phyloP scores from a whole-genome alignment of 73 alveolate species.

The Paraurostyla sp. region DNA sequence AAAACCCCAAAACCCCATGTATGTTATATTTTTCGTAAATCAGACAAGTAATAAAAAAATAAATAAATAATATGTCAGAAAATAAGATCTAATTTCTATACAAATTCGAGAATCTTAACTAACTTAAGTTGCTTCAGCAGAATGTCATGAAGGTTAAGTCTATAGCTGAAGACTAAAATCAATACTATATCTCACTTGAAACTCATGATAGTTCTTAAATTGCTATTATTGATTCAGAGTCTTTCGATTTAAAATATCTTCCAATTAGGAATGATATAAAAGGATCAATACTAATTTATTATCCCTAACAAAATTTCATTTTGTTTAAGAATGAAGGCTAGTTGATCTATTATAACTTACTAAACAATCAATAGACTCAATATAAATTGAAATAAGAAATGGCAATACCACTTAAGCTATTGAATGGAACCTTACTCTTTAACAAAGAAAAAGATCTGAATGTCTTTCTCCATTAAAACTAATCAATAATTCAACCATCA shows the following conservation, averaged over 20 bases:
- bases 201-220: no score
- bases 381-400: neutral
- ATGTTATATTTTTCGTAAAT: no score
- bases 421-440: neutral
- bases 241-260: no score
- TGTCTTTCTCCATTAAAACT: neutral
- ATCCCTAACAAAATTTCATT: neutral
- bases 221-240: no score
- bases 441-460: constrained; percentile 2
- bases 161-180: neutral
- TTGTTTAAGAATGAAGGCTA: neutral
- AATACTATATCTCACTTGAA: no score
- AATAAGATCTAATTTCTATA: no score
- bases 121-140: neutral
- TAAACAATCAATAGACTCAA: neutral
- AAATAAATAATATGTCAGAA: no score
- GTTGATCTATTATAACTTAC: neutral
- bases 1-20: no score
- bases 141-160: neutral
- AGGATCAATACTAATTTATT: neutral
- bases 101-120: neutral
- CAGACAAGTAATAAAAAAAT: no score
- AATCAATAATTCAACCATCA: neutral
- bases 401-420: neutral
- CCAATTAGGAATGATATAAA: no score